Evolutionary conservation across 2,329 filamentous ascomycete genomes (phyloP), one percentile per base, ranked within the genome.

Genomic region (Diplodia scrobiculata): DNA sequence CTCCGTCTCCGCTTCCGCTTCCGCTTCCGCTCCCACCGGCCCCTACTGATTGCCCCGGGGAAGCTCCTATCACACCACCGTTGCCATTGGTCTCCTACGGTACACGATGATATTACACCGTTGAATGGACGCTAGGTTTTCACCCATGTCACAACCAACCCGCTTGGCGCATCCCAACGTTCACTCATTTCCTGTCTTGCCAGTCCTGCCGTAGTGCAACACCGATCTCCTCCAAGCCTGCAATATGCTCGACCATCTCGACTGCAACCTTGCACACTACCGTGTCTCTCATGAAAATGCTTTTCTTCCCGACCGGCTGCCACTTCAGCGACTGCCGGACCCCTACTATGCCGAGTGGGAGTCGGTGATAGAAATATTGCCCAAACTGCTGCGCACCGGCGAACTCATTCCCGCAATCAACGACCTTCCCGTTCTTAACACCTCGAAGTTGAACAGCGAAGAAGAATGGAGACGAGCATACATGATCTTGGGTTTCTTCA

Each of bases 311-410:
- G 82, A 88, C 66, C 86, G 89, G 68, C 78, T 88, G 32, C 92
- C 92, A 38, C 80, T 96, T 68, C 86, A 87, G 67, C 82, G 85
- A 66, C 85, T 96, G 14, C 88, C 91, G 14, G 89, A 96, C 71
- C 86, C 88, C 3, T 95, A 95, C 79, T 97, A 96, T 78, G 88
- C 90, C 76, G 90, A 91, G 74, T 97, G 92, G 92, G 92, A 97
- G 78, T 84, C 87, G 52, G 85, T 95, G 58, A 85, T 87, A 47
- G 84, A 87, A 68, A 92, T 93, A 72, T 82, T 97, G 17, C 91
- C 94, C 75, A 83, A 85, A 1, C 82, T 96, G 60, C 86, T 96
- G 63, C 83, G 93, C 64, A 91, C 86, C 75, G 89, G 88, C 73
- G 86, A 90, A 64, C 83, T 96, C 67, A 87, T 91, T 54, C 83